Evolutionary conservation across 73 alveolate species (phyloP), one percentile per base, ranked within the genome.

Genomic region (Tetrahymena borealis): DNA sequence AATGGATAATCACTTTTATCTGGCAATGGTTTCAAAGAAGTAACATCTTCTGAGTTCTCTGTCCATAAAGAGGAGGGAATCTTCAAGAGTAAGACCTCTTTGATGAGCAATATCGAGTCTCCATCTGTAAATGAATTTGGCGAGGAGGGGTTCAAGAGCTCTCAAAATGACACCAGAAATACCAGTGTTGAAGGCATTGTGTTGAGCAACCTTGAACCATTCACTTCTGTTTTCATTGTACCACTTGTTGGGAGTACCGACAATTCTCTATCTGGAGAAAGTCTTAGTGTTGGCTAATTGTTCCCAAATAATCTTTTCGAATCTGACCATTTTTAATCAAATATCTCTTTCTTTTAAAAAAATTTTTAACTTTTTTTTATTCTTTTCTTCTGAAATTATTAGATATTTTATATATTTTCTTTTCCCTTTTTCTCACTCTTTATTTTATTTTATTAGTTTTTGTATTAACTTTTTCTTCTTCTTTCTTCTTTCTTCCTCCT

Each of bases 11-110:
- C 37, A 90, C 93, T 92, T 92, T 39, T 93, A 90, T 93, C 95
- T 93, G 38, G 41, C 42, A 39, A 93, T 41, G n/a, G 90, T 90
- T 42, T 93, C 95, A 93, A 39, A 93, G 91, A 93, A 85, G 1
- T 85, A 91, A 38, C 91, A 91, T 93, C 95, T 93, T 93, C 95
- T 93, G 39, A 93, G 78, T 85, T 93, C 95, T 93, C 95, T 93
- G 91, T 93, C 95, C 78, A 79, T 79, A 20, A 79, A 93, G 24
- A 93, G 77, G 40, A 79, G 32, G 28, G 91, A 39, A 40, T 93
- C 95, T 90, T 93, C 95, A 42, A 93, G 77, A 13, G 95, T 90
- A 33, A 93, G 39, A 79, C 95, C 95, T 93, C 95, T 85, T 20
- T 93, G 78, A 20, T 79, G 42, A 39, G 93, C 95, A 32, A 79